These are phyloP conservation scores for Xerophyta viscosa DNA, from an alignment of 106 monocot genomes.

Conservation along the genomic window DNA sequence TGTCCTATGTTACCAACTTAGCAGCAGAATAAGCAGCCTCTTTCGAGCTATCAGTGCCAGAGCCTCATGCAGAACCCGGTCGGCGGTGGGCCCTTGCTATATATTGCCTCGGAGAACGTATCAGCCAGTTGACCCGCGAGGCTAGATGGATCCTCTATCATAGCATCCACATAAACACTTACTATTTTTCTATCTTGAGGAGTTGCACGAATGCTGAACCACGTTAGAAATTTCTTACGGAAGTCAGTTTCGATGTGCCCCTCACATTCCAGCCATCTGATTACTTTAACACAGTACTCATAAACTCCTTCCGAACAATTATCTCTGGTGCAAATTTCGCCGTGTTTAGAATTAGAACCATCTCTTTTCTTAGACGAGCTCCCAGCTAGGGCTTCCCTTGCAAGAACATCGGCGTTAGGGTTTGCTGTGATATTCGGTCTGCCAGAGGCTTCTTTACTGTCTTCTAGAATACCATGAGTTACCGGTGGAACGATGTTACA, in stretches of 20 bases:
- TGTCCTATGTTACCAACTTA: conserved; percentile 5
- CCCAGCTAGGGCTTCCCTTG: conserved; percentile 18
- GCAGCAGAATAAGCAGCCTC: too few relatives aligned
- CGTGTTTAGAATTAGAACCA: conserved; percentile 2
- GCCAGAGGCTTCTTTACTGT: conserved; percentile 24
- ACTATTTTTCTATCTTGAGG: conserved; percentile 76
- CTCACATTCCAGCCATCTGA: conserved; percentile 59
- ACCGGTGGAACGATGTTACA: too few relatives aligned
- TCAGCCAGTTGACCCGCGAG: conserved; percentile 80
- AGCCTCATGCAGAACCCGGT: conserved; percentile 74
- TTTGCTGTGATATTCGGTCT: too few relatives aligned
- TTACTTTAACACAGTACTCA: conserved; percentile 64
- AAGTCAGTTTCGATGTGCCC: conserved; percentile 40
- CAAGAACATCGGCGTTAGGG: conserved; percentile 1
- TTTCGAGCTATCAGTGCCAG: conserved; percentile 90
- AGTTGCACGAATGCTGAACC: conserved; percentile 44
- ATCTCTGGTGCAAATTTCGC: conserved; percentile 21
- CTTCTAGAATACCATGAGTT: too few relatives aligned
- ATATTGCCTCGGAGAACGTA: conserved; percentile 64
- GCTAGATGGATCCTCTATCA: conserved; percentile 77
- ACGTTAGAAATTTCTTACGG: conserved; percentile 46
- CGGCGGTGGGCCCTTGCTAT: conserved; percentile 39
- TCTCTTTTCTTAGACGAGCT: conserved; percentile 36
- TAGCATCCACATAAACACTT: conserved; percentile 59
- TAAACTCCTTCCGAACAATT: conserved; percentile 26